Conservation (phyloP, 768 basidiomycete genomes). For the Mycena leptocephala region DNA sequence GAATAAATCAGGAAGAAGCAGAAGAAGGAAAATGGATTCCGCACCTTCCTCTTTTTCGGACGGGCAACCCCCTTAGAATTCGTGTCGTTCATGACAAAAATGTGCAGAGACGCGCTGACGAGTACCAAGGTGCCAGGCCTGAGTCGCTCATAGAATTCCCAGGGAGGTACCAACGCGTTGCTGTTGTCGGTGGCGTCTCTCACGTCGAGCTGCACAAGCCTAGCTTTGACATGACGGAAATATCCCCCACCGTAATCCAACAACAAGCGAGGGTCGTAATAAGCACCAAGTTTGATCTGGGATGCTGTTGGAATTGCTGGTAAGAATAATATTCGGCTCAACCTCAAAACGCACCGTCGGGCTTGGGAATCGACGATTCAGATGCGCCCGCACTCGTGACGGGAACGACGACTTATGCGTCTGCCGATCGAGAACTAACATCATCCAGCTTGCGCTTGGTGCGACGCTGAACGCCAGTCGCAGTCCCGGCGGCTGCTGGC, state of each 20-base stretch:
- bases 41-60: no score
- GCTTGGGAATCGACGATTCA: no score
- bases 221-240: not conserved
- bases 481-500: not conserved
- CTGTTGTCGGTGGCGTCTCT: not conserved
- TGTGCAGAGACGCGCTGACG: not conserved
- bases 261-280: not conserved
- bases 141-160: not conserved
- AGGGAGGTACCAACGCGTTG: not conserved
- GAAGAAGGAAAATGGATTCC: no score
- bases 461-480: not conserved
- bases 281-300: not conserved
- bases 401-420: no score
- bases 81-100: not conserved
- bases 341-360: not conserved
- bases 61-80: no score
- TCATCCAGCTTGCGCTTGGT: not conserved
- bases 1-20: no score
- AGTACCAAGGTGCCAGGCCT: not conserved
- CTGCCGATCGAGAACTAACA: not conserved
- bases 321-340: not conserved
- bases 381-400: not conserved
- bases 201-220: not conserved
- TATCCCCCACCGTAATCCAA: not conserved
- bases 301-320: not conserved